Base-by-base conservation (phyloP, 345 rosid species). In the Murraya koenigii region DNA sequence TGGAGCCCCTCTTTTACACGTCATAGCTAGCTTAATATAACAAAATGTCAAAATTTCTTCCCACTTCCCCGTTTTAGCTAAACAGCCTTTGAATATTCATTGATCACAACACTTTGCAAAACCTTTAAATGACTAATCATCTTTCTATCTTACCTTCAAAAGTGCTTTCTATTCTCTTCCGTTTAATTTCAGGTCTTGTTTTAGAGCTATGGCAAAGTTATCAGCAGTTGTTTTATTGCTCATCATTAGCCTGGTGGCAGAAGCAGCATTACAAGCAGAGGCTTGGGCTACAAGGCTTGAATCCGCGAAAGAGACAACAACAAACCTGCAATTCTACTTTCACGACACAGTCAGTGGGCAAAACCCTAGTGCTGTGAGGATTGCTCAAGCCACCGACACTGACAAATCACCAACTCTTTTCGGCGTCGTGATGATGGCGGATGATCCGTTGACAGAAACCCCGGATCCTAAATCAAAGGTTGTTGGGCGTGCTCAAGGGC, bases 401-500 rank as follows among this genome's bases (percentile, higher is more conserved):
- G 49, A 80, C 15, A 85, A 72, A 63, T 93, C 96, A 7, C 85
- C 83, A 0, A 89, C 91, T 8, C 58, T 80, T 26, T 93, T 90
- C 7, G 91, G 94, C 1, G 77, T 82, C 2, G 23, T 84, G 13
- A 71, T 85, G 79, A 83, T 93, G 88, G 85, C 83, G 8, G 94
- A 93, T 23, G 87, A 88, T 69, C 87, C 90, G 8, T 75, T 90
- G 59, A 93, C 94, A 2, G 86, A 86, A 66, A 82, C 85, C 5
- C 75, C 90, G 0, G 88, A 88, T 52, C 91, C 88, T 7, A 83
- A 84, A 19, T 93, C 97, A 14, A 90, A 86, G 71, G 77, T 84
- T 7, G 69, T 93, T 3, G 97, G 97, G n/a, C 84, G 84, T 4
- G 94, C 94, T 0, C 97, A 90, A 67, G 96, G 97, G 74, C 72